Percentiles rank a stretch among this genome's conserved stretches.
These are phyloP conservation scores for Aphanomyces euteiches DNA, from an alignment of 352 stramenopile species.

Conservation along the genomic window DNA sequence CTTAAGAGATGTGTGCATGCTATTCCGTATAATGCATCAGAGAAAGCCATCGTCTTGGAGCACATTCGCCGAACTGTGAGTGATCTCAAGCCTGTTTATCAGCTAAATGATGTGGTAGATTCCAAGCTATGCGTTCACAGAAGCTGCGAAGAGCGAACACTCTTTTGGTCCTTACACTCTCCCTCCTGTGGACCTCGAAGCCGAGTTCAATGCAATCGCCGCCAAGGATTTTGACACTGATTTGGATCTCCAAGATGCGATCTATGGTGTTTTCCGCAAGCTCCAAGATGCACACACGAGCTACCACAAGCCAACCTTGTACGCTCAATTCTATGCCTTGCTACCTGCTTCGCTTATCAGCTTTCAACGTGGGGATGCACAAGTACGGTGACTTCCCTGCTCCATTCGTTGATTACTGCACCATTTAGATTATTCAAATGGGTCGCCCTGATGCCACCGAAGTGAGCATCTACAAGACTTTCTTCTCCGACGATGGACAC, in stretches of 20 bases:
- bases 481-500: not conserved
- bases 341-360: constrained; percentile 21
- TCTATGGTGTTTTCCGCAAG: constrained; percentile 27
- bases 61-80: constrained; percentile 20
- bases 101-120: not conserved
- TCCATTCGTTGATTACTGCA: not conserved
- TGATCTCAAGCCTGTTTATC: not conserved
- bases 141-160: constrained; percentile 18
- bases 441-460: constrained; percentile 15
- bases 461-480: constrained; percentile 21
- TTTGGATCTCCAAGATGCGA: constrained; percentile 4
- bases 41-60: constrained; percentile 1
- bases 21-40: constrained; percentile 25
- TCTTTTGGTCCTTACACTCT: constrained; percentile 25
- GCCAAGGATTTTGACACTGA: constrained; percentile 15
- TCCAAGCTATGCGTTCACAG: constrained; percentile 25
- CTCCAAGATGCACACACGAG: constrained; percentile 24
- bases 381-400: constrained; percentile 5
- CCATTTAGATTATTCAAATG: constrained; percentile 18
- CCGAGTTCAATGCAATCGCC: not conserved
- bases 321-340: constrained; percentile 26
- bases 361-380: constrained; percentile 5
- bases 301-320: constrained; percentile 24
- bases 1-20: constrained; percentile 21
- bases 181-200: constrained; percentile 20